Conservation (phyloP, 176 grass and related monocot species). For the Luzula sylvatica region DNA sequence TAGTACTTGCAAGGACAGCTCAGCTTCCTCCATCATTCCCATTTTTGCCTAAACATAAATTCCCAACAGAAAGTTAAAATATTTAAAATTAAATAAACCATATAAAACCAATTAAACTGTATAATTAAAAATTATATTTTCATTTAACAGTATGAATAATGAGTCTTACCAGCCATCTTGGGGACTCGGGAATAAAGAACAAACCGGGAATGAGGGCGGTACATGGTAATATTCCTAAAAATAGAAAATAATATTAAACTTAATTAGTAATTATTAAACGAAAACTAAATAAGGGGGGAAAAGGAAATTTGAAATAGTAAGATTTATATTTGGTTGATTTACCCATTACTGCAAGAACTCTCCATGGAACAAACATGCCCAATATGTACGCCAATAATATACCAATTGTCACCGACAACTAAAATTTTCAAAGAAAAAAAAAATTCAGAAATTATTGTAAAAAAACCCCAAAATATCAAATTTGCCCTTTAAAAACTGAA, state of each 20-base stretch:
- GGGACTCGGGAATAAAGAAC: constrained; percentile 97
- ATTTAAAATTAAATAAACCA: too few species aligned
- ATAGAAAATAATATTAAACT: constrained; percentile 8
- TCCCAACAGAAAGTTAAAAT: constrained; percentile 1
- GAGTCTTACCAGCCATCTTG: constrained; percentile 90
- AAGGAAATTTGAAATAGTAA: background rate
- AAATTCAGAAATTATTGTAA: too few species aligned
- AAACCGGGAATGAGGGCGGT: constrained; percentile 78
- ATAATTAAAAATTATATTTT: too few species aligned
- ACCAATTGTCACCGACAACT: constrained; percentile 84
- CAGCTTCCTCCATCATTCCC: constrained; percentile 78
- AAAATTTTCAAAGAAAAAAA: background rate
- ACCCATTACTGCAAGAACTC: constrained; percentile 93
- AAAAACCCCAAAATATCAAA: background rate
- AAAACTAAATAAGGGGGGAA: background rate
- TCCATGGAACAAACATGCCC: constrained; percentile 96
- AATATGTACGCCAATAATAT: constrained; percentile 81
- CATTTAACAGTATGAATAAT: background rate
- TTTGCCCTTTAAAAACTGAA: background rate
- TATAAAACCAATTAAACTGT: too few species aligned
- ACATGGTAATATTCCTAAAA: constrained; percentile 74
- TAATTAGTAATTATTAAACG: background rate
- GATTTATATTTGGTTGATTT: constrained; percentile 7
- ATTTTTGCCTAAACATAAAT: constrained; percentile 77
- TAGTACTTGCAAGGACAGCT: constrained; percentile 81